phyloP scores from a whole-genome alignment of 345 rosid genomes.

The Trapa bicornis region DNA sequence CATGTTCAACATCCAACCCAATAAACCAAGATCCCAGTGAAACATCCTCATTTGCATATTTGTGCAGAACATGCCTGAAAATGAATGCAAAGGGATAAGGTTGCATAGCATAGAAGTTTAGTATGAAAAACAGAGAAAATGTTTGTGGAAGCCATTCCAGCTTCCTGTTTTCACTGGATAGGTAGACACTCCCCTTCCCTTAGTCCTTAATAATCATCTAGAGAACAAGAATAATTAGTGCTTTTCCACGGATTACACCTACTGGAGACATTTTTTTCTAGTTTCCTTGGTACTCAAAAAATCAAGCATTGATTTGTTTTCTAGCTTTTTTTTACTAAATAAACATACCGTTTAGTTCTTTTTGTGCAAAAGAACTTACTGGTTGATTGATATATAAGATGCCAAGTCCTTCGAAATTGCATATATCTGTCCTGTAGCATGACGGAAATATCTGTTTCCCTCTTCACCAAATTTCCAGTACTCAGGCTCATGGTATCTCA shows the following conservation, averaged over 20 bases:
- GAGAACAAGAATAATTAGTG: background rate
- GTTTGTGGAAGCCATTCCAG: background rate
- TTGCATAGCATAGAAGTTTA: slow-evolving; percentile 2
- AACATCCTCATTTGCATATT: slow-evolving; percentile 85
- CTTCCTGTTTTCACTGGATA: too few relatives aligned
- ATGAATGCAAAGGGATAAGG: background rate
- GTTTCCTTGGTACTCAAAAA: background rate
- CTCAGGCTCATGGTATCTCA: slow-evolving; percentile 93
- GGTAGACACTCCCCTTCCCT: background rate
- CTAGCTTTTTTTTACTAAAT: background rate
- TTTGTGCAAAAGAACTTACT: slow-evolving; percentile 30
- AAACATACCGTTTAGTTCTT: background rate
- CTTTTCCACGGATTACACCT: too few relatives aligned
- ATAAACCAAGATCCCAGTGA: slow-evolving; percentile 95
- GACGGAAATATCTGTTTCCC: slow-evolving; percentile 92
- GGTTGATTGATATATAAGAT: slow-evolving; percentile 80
- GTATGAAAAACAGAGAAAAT: background rate
- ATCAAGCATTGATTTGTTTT: background rate
- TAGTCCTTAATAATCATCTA: background rate
- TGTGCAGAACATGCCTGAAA: slow-evolving; percentile 73
- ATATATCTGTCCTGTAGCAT: slow-evolving; percentile 91
- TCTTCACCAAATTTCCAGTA: slow-evolving; percentile 96
- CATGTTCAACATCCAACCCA: slow-evolving; percentile 89
- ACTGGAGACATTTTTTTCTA: background rate
- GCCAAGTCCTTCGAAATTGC: slow-evolving; percentile 83